phyloP scores from a whole-genome alignment of 2,329 filamentous ascomycete species.

The Diaporthe sp. region DNA sequence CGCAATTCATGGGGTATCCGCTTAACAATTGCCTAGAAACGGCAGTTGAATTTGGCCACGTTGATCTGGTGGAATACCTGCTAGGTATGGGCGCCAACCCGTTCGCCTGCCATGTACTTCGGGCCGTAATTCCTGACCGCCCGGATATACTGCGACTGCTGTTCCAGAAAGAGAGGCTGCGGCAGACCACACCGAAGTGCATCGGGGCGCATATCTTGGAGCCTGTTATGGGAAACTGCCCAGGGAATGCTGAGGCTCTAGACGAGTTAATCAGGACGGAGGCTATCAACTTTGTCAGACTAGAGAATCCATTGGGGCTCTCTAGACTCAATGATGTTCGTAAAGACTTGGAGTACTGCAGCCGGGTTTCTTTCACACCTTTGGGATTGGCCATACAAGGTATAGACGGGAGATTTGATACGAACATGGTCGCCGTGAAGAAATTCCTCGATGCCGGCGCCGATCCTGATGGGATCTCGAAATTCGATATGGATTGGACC shows the following conservation, averaged over 20 bases:
- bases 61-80: neutral
- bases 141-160: neutral
- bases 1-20: too few species aligned
- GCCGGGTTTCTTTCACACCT: neutral
- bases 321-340: too few species aligned
- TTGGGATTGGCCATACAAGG: constrained; percentile 1
- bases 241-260: neutral
- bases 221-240: neutral
- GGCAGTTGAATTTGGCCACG: neutral
- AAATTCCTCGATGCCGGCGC: constrained; percentile 2
- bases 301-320: neutral
- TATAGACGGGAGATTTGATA: neutral
- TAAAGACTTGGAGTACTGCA: too few species aligned
- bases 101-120: fast-evolving
- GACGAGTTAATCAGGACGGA: neutral
- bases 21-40: neutral
- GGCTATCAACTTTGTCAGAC: neutral
- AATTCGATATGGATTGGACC: neutral
- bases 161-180: neutral
- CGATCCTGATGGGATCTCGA: neutral
- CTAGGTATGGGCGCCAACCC: neutral
- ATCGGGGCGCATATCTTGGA: neutral
- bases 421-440: neutral
- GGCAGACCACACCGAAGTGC: neutral
- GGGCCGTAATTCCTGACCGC: neutral